A percentile compares a stretch with the other conserved stretches of the same genome.
phyloP scores from a whole-genome alignment of 23 red algal species.

The Gracilaria domingensis region DNA sequence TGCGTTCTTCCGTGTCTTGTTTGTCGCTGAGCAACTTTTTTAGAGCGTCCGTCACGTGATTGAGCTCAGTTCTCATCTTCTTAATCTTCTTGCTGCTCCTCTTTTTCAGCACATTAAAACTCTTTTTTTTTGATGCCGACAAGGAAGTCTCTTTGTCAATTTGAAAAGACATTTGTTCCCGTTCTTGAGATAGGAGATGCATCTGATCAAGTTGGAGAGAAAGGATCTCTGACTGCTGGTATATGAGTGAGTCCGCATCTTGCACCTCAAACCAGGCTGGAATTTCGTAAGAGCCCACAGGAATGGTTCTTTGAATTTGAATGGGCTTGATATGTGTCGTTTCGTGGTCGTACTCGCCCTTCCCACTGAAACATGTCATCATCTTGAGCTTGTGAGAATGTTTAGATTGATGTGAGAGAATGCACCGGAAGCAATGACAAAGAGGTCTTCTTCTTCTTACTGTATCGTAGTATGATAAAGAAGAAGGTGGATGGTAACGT shows the following conservation, averaged over 20 bases:
- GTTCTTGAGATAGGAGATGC: constrained; percentile 38
- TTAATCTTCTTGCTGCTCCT: constrained; percentile 29
- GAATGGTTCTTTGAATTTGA: constrained; percentile 37
- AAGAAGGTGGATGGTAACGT: too few relatives aligned
- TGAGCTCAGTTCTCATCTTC: neutral
- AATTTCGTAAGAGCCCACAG: constrained; percentile 27
- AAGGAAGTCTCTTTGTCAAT: constrained; percentile 6
- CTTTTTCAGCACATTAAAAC: constrained; percentile 27
- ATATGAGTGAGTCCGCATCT: constrained; percentile 29
- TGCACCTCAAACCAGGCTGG: constrained; percentile 21
- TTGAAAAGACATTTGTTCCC: constrained; percentile 16
- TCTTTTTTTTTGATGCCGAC: neutral
- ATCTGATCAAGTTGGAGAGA: constrained; percentile 35
- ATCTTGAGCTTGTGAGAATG: constrained; percentile 8
- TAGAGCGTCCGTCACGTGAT: constrained; percentile 9
- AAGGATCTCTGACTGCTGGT: constrained; percentile 33
- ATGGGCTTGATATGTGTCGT: constrained; percentile 21
- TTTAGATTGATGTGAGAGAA: neutral
- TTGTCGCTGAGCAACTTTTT: constrained; percentile 25
- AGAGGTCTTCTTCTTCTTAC: too few relatives aligned
- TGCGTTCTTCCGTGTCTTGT: constrained; percentile 23
- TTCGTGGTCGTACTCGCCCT: constrained; percentile 25
- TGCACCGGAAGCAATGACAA: too few relatives aligned
- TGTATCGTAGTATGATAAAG: too few relatives aligned
- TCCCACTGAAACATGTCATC: constrained; percentile 38